Conservation (phyloP, 495 filamentous ascomycete species). For the Staphylotrichum longicolle region DNA sequence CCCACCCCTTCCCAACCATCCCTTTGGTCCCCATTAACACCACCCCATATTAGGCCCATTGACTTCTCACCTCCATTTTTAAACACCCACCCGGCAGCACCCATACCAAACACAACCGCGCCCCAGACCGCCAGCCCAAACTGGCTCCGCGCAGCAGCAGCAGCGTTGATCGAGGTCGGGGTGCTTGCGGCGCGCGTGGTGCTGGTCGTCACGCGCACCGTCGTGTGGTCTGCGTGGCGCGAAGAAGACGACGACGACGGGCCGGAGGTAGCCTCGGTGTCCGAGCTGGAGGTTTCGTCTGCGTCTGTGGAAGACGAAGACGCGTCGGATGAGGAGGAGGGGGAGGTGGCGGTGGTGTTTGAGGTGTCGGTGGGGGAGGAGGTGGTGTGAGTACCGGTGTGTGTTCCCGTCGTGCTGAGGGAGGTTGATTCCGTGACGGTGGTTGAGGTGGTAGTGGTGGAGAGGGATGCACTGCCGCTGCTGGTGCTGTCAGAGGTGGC, state of each 20-base stretch:
- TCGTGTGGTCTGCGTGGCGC: neutral
- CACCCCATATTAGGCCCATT: too few relatives aligned
- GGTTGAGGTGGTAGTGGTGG: neutral
- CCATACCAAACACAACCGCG: constrained; percentile 3
- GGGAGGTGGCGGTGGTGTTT: constrained; percentile 7
- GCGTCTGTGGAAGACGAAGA: neutral
- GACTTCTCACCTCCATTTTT: too few relatives aligned
- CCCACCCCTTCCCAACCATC: too few relatives aligned
- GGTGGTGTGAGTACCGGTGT: neutral
- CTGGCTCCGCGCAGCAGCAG: neutral
- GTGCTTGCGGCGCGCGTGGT: neutral
- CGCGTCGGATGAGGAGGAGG: neutral
- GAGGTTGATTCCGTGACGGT: neutral
- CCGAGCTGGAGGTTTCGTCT: too few relatives aligned
- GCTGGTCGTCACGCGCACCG: neutral
- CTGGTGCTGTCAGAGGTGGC: neutral
- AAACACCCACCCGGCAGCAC: neutral
- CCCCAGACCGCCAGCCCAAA: constrained; percentile 17
- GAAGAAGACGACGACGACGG: neutral
- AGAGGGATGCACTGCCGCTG: neutral
- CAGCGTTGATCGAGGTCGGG: constrained; percentile 13
- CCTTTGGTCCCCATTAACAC: too few relatives aligned
- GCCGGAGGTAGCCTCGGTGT: constrained; percentile 1
- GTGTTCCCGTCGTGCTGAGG: neutral
- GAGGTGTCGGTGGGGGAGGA: neutral